Base-by-base conservation (phyloP, 2,329 filamentous ascomycete species). In the Calonectria pseudoreteaudii region DNA sequence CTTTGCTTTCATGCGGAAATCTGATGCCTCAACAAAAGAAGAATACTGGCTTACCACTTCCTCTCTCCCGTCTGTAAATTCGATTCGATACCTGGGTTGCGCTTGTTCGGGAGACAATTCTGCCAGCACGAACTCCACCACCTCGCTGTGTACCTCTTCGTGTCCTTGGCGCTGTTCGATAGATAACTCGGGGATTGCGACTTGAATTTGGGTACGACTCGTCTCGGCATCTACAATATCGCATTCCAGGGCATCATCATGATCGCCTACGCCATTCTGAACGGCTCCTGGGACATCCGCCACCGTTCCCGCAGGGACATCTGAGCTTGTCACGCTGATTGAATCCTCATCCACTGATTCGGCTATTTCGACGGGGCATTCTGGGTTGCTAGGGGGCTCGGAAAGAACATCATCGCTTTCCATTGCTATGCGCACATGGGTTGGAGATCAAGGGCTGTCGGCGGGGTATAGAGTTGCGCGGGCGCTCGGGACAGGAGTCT, bases 11-110 rank as follows among this genome's bases (percentile, higher is more conserved):
- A 28, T 13, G 23, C 4, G 7, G 11, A 23, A 4, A 26, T 7
- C 23, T 28, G 16, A 11, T 28, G n/a, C 38, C 13, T 20, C 9
- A 34, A 41, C 7, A 41, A 50, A 4, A 18, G 31, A 18, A 44
- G 11, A 34, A 10, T 18, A 47, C 16, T 38, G 41, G 86, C 87
- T 84, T 83, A 90, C 88, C 77, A 84, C 72, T 68, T 88, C 84
- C 74, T 85, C 77, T 65, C 84, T 83, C 30, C 87, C 88, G 75
- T 89, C 88, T 36, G 85, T 84, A 62, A 88, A 89, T 72, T 88
- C 87, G 14, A 87, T 82, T 6, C 77, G 80, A 53, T 86, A 87
- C 28, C 79, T 80, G 2, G 78, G 28, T 13, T 83, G 76, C 9
- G 76, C 78, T 11, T 74, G 72, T 18, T 80, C 78, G 1, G 77